Percentiles rank a stretch among this genome's conserved stretches.
phyloP scores from a whole-genome alignment of 768 basidiomycete species.

The Termitomyces titanicus region DNA sequence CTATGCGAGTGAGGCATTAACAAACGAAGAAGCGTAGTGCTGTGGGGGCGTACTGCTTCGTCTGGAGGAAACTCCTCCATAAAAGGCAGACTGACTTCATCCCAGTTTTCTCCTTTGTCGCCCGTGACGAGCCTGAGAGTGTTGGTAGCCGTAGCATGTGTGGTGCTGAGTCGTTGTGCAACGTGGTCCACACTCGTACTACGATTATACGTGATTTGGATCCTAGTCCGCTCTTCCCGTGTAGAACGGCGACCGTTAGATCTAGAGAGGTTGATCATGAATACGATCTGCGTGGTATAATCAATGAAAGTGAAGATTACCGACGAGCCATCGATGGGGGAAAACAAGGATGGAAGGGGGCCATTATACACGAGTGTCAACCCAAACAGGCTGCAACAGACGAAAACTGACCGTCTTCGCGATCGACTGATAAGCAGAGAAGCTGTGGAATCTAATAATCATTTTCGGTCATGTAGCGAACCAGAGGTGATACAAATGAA shows the following conservation, averaged over 20 bases:
- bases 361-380: not conserved
- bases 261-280: not conserved
- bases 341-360: not conserved
- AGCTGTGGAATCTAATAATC: too few species aligned
- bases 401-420: too few species aligned
- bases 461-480: too few species aligned
- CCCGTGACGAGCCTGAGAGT: not conserved
- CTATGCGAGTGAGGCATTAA: not conserved
- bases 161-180: not conserved
- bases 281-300: not conserved
- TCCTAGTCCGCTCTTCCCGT: slow-evolving; percentile 1
- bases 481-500: too few species aligned
- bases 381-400: slow-evolving; percentile 1
- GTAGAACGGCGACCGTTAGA: not conserved
- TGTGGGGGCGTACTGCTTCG: not conserved
- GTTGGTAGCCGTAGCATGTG: not conserved
- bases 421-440: too few species aligned
- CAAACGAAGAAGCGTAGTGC: not conserved
- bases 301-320: not conserved
- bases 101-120: not conserved
- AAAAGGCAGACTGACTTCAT: not conserved
- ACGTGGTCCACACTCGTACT: not conserved
- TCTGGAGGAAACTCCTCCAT: not conserved
- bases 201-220: slow-evolving; percentile 1
- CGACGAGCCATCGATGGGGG: not conserved